Base-by-base conservation (phyloP, 768 basidiomycete species). In the Glaciozyma antarctica region DNA sequence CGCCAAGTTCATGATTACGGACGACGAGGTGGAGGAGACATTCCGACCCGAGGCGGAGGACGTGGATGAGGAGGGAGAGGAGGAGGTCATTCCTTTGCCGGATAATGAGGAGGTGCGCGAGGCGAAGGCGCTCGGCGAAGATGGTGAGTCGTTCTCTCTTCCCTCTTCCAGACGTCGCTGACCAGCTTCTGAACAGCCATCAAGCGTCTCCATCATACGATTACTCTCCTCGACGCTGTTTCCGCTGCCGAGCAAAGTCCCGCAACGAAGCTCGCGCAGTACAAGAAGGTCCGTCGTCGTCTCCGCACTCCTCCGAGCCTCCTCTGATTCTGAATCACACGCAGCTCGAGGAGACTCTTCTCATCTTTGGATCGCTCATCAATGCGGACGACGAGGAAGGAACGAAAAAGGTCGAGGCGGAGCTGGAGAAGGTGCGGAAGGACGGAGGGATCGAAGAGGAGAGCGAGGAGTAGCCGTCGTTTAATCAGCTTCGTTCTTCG, bases 331-430 rank as follows among this genome's bases (percentile, higher is more conserved):
- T 9, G 41, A 44, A n/a, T 30, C 22, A 13, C 17, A 21, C 21
- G 9, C 56, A 69, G 64, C 68, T 69, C 57, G 62, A 66, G 34
- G 68, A 69, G 24, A 32, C 52, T 15, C 41, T 62, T 26, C 63
- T 69, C 49, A 60, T 64, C 59, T 61, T 56, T n/a, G 66, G 64
- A 17, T 64, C 68, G 7, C 65, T 69, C 44, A 60, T 69, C 58
- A 66, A 69, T 45, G 61, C 68, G 6, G 61, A 58, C 22, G 68
- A 66, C 43, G 32, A 28, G 22, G 61, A 26, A 21, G 58, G 16
- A 8, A 44, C 51, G 8, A 19, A 22, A 9, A 28, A 60, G 38
- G 24, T 61, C n/a, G 68, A 69, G 51, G 47, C 2, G 5, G 64
- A 65, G 54, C 51, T 69, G 19, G 68, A 44, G 32, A 10, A 43